phyloP scores from a whole-genome alignment of 2,329 filamentous ascomycete species.

The Paecilomyces sp. region DNA sequence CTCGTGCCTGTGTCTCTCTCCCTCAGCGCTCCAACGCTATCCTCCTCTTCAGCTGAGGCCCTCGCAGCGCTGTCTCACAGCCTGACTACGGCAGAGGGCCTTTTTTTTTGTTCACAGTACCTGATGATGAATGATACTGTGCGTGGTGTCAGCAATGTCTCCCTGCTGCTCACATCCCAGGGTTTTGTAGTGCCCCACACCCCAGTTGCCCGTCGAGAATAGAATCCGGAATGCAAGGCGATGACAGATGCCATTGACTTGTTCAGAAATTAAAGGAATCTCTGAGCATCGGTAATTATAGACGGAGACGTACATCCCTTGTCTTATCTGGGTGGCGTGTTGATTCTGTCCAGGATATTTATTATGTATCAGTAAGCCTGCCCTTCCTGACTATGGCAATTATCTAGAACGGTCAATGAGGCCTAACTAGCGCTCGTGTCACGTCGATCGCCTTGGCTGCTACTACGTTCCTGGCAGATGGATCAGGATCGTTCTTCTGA shows the following conservation, averaged over 20 bases:
- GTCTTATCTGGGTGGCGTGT: not conserved
- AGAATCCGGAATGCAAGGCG: not conserved
- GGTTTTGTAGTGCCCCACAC: not conserved
- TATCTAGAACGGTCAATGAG: not conserved
- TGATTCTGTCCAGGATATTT: not conserved
- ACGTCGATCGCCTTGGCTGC: not conserved
- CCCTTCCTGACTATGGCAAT: not conserved
- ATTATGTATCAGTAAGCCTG: not conserved
- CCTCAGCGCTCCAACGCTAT: not conserved
- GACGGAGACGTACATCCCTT: too few species aligned
- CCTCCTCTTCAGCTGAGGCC: not conserved
- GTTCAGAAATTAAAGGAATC: not conserved
- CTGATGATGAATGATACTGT: not conserved
- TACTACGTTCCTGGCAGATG: not conserved
- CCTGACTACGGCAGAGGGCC: not conserved
- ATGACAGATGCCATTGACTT: not conserved
- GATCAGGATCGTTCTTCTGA: not conserved
- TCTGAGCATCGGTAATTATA: not conserved
- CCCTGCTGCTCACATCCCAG: not conserved
- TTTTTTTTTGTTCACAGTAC: not conserved
- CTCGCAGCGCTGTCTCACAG: not conserved
- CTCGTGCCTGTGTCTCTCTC: not conserved
- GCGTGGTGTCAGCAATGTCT: not conserved
- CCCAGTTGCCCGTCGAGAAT: not conserved
- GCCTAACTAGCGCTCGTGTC: not conserved